phyloP scores from a whole-genome alignment of 768 basidiomycete genomes.

The Tremella mesenterica region DNA sequence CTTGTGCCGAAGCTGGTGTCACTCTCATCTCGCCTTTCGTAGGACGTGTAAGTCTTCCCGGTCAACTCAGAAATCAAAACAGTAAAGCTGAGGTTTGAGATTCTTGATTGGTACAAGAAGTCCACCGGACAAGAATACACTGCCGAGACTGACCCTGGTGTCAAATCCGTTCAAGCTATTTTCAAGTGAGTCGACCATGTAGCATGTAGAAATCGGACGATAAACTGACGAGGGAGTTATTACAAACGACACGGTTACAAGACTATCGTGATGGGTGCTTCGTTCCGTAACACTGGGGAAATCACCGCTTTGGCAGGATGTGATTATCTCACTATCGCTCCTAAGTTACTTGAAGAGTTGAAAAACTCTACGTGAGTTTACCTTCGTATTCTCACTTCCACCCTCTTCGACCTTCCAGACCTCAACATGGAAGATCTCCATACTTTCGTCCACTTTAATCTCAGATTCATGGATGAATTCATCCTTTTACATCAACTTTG shows the following conservation, averaged over 20 bases:
- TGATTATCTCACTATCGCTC: slow-evolving; percentile 95
- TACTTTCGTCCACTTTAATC: background rate
- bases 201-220: background rate
- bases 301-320: slow-evolving; percentile 92
- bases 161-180: slow-evolving; percentile 88
- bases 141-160: slow-evolving; percentile 90
- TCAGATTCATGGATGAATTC: background rate
- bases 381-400: too few relatives aligned
- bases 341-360: slow-evolving; percentile 82
- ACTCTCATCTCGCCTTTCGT: slow-evolving; percentile 99
- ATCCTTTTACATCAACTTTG: too few relatives aligned
- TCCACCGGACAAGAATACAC: slow-evolving; percentile 67
- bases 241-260: slow-evolving; percentile 99
- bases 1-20: slow-evolving; percentile 95
- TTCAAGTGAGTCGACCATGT: slow-evolving; percentile 70
- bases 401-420: too few relatives aligned
- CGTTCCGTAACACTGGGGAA: slow-evolving; percentile 93
- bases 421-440: too few relatives aligned
- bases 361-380: slow-evolving; percentile 48
- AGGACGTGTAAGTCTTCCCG: slow-evolving; percentile 63
- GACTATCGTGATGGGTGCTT: slow-evolving; percentile 99
- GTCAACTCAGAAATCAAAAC: background rate
- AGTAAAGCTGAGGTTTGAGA: slow-evolving; percentile 48
- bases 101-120: slow-evolving; percentile 99
- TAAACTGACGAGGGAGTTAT: slow-evolving; percentile 34